Base-by-base conservation (phyloP, 1,139 yeast species). In the Suhomyces ambrosiae region DNA sequence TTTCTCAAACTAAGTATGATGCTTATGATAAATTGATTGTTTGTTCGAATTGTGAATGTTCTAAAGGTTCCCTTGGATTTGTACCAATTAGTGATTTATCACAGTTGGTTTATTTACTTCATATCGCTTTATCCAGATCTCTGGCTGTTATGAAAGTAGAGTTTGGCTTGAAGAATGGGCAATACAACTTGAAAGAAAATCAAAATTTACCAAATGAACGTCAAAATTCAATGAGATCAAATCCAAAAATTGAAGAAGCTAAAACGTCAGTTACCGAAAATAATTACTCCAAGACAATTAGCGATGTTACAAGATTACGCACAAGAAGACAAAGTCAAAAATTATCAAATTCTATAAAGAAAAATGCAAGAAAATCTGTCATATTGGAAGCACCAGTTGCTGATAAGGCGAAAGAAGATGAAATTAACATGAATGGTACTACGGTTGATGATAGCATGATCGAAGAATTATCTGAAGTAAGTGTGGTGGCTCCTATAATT, bases 91-190 rank as follows among this genome's bases (percentile, higher is more conserved):
- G 87, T 4, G 83, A 81, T 44, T 71, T 88, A 34, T 61, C 79
- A 14, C 97, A 92, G 60, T 75, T 88, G 55, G 71, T 83, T 17
- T 88, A 80, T 56, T 65, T 92, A 34, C 67, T 90, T 47, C 85
- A 86, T 52, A 89, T 92, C 48, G 97, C 97, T 0, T 69, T 89
- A 33, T 78, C 84, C 5, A 73, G 97, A 41, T 83, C 96, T 2
- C 80, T 78, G 50, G 74, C 82, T 15, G 89, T 85, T 0, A 79
- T 87, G 76, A 53, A 45, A 41, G 60, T 46, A 32, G 56, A 57
- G 44, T 45, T 52, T 46, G 41, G 49, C 3, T 17, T 23, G 6
- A 21, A 29, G 6, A 8, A 13, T n/a, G n/a, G n/a, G n/a, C n/a
- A n/a, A n/a, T n/a, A n/a, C 17, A 12, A 18, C 2, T 5, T 6